Base-by-base conservation (phyloP, 768 basidiomycete species). In the Suillus ampliporus region DNA sequence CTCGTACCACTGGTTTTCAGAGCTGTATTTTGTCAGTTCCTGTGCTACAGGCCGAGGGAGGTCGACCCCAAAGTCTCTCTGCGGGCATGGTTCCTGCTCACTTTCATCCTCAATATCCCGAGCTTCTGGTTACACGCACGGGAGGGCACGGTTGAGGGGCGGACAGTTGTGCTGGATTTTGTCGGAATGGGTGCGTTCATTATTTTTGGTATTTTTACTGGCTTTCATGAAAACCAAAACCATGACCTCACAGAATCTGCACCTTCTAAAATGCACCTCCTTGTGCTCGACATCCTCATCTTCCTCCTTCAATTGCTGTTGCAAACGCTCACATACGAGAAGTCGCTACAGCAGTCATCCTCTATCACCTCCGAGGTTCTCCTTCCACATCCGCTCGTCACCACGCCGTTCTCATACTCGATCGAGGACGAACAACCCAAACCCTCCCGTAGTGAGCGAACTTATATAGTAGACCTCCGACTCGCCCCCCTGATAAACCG, bases 81-180 rank as follows among this genome's bases (percentile, higher is more conserved):
- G 65, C 88, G 88, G 31, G 85, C 88, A 76, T 90, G 87, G 80
- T 86, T 86, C 76, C 65, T 78, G 65, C 76, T 89, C 67, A 79
- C 90, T 65, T 65, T 87, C 58, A 68, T 84, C 63, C 80, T 87
- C 75, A 91, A 91, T 64, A 64, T 78, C 40, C 81, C 85, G 37
- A 84, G 81, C 65, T 63, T 93, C 41, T 90, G 87, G 85, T 77
- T 76, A 40, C 92, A 94, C 67, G 78, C 82, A 60, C 79, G 78
- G 35, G 73, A 80, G 43, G 83, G 84, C 5, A 76, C 84, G 58
- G 72, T 80, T 34, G 83, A 88, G 61, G 86, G 86, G n/a, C 81
- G 87, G 67, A 78, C 84, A 11, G 75, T 92, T 69, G 74, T 94
- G 38, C 84, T 94, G 63, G 91, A 93, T 72, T 93, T 93, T 69